Base-by-base conservation (phyloP, 805 yeast genomes). In the Candida jianshihensis region DNA sequence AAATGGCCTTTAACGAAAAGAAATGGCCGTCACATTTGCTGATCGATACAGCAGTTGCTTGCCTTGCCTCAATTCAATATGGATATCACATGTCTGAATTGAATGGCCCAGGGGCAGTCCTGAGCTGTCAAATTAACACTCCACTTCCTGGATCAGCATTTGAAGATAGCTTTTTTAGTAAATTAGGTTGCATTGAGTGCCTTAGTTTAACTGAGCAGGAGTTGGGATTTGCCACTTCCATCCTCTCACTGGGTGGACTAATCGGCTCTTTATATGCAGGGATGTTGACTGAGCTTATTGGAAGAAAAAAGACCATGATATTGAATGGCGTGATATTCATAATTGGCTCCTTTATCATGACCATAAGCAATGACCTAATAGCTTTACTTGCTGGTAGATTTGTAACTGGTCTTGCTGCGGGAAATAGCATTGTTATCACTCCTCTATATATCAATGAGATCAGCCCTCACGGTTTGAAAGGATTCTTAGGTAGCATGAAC, bases 21-120 rank as follows among this genome's bases (percentile, higher is more conserved):
- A 36, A 46, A 2, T 46, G 46, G 47, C 44, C 49, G 2, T 26
- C 20, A 11, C 42, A 53, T 24, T 59, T 80, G 33, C 38, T 76
- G 2, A 37, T 59, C 9, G 59, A 77, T 3, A 73, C 75, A 2
- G 52, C 69, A 1, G 75, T 83, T 11, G 76, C 80, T 6, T 83
- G 94, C 46, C 52, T 87, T 18, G 88, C 89, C 2, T 75, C 95
- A 2, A 64, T 89, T 11, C 97, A 88, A 57, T 92, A 81, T 57
- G 98, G 98, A 1, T 87, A 84, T 57, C 97, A 92, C 56, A 80
- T 90, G 81, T 81, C 96, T 1, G 97, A 89, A 57, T 68, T 90
- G 55, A 90, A 90, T 60, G 95, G 96, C 6, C 96, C 97, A 0
- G 83, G 82, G 39, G 70, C 72, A 12, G 72, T 75, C 22, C 66